Conservation (phyloP, 2,329 filamentous ascomycete genomes). For the Beauveria sp. region DNA sequence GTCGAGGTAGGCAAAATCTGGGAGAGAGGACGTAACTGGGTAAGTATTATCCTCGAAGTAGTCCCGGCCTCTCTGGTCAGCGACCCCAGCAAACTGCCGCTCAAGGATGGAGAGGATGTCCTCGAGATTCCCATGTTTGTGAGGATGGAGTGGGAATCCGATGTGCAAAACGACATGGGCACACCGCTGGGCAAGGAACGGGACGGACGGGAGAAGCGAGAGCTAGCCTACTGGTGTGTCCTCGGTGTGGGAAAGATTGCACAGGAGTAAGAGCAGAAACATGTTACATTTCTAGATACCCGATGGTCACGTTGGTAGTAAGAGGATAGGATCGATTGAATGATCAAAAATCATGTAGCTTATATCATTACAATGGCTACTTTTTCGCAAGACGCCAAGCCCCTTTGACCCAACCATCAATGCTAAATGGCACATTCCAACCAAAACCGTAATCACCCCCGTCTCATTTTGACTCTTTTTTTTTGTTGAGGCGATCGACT, state of each 20-base stretch:
- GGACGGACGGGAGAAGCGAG: constrained; percentile 67
- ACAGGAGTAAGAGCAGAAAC: constrained; percentile 28
- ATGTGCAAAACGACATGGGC: constrained; percentile 58
- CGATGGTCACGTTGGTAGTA: constrained; percentile 16
- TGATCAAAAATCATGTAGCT: constrained; percentile 11
- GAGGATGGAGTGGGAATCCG: constrained; percentile 80
- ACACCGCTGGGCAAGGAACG: constrained; percentile 44
- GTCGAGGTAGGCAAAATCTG: constrained; percentile 93
- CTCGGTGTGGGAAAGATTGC: constrained; percentile 78
- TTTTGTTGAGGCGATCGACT: constrained; percentile 7
- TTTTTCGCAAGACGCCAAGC: constrained; percentile 42
- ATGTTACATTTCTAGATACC: constrained; percentile 31
- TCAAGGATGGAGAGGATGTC: constrained; percentile 53
- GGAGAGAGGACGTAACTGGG: constrained; percentile 91
- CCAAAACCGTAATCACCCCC: constrained; percentile 22
- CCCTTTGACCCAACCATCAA: constrained; percentile 34
- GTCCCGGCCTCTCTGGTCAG: constrained; percentile 53
- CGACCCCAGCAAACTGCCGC: constrained; percentile 36
- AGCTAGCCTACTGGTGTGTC: constrained; percentile 94
- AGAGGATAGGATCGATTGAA: not conserved
- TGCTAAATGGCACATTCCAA: constrained; percentile 21
- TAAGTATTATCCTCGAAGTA: constrained; percentile 86
- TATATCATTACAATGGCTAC: constrained; percentile 41
- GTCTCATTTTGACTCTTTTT: constrained; percentile 11
- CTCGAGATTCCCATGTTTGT: constrained; percentile 94